These are phyloP conservation scores for Hyphopichia khmerensis DNA, from an alignment of 1,139 yeast species.

Conservation along the genomic window DNA sequence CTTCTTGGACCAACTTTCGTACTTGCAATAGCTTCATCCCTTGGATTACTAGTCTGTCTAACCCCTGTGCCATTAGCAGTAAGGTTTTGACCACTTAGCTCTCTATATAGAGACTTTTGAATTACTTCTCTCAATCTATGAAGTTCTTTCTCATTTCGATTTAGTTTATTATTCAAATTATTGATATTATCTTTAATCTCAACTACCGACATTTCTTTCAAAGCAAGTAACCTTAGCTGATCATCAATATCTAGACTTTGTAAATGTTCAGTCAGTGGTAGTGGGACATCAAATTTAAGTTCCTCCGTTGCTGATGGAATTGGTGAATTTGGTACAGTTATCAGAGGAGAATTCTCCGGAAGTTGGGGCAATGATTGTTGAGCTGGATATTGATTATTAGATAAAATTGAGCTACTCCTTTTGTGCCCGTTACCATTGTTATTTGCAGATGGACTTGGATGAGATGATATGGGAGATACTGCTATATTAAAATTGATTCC, in stretches of 20 bases:
- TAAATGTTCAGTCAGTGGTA: slow-evolving; percentile 35
- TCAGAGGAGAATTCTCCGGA: slow-evolving; percentile 8
- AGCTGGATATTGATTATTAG: background rate
- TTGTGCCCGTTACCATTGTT: background rate
- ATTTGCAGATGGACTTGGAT: slow-evolving; percentile 5
- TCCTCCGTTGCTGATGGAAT: slow-evolving; percentile 10
- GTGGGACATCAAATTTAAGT: slow-evolving; percentile 24
- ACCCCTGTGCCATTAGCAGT: slow-evolving; percentile 6
- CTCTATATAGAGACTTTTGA: slow-evolving; percentile 40
- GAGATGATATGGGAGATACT: slow-evolving; percentile 21
- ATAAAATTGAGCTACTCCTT: slow-evolving; percentile 1
- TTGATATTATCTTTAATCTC: slow-evolving; percentile 53
- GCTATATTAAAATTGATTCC: slow-evolving; percentile 34
- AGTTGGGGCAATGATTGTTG: slow-evolving; percentile 7
- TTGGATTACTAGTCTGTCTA: slow-evolving; percentile 28
- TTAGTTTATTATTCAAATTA: slow-evolving; percentile 27
- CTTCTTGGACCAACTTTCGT: slow-evolving; percentile 24
- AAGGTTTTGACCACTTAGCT: slow-evolving; percentile 18
- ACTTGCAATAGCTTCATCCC: slow-evolving; percentile 36
- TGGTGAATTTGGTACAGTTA: slow-evolving; percentile 4
- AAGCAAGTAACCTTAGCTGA: slow-evolving; percentile 55
- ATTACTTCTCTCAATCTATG: slow-evolving; percentile 44
- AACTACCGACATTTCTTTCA: slow-evolving; percentile 61
- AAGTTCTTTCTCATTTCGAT: slow-evolving; percentile 46
- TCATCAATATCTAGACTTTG: slow-evolving; percentile 44